Base-by-base conservation (phyloP, 108 stramenopile genomes). In the Skeletonema grethae region DNA sequence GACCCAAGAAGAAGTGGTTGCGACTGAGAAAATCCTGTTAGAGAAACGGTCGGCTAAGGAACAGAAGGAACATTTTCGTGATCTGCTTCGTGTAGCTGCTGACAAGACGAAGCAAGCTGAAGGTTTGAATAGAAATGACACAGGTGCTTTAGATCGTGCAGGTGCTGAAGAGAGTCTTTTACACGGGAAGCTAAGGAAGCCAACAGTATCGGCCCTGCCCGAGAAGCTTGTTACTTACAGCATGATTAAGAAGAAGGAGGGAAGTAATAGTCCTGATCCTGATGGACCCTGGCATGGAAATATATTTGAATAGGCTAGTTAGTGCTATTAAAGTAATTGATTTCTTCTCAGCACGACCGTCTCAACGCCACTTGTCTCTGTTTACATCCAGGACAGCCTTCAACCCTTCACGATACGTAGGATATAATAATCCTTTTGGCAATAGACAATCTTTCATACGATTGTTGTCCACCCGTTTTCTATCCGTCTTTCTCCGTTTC, bases 41-140 rank as follows among this genome's bases (percentile, higher is more conserved):
- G 74, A 81, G 39, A 96, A 96, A 67, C 77, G 88, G 28, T 80
- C 89, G 15, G 91, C 95, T 22, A 96, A 96, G 69, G 92, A 90
- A 39, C 95, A 96, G 68, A 96, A 92, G 73, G 92, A 93, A 31
- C 68, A 75, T 36, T 72, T 96, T 29, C 90, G 90, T 8, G 92
- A 94, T 53, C 55, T 92, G 7, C 63, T 96, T 48, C 77, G 90
- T 8, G 72, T 87, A 8, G 90, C 91, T n/a, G 88, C 92, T 30
- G 89, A 92, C 62, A 86, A 82, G 61, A 77, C 85, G 67, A 87
- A 85, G 57, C 73, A 83, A 61, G 60, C 63, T 30, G 77, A 79
- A 67, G 71, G 61, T 61, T 0, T 29, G 45, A 75, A 69, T 25
- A 68, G 70, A 62, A 75, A 70, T 53, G 73, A 82, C 32, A 75